Conservation (phyloP, 139 green algal species). For the Chlamydomonas applanata region DNA sequence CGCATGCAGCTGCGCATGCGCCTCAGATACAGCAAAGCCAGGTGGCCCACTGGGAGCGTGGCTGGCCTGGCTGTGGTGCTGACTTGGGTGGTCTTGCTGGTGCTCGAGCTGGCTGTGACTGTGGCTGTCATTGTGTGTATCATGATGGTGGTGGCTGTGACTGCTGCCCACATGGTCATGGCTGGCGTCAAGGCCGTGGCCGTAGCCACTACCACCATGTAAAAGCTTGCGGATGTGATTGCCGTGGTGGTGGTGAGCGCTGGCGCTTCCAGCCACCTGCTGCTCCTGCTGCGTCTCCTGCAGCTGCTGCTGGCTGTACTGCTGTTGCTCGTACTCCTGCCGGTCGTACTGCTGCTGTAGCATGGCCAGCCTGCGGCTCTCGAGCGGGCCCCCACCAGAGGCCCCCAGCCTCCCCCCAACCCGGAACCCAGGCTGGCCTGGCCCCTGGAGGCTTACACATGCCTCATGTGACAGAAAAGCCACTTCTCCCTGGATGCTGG, state of each 20-base stretch:
- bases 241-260: neutral
- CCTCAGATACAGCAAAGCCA: neutral
- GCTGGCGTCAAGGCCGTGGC: too few relatives aligned
- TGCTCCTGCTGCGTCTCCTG: neutral
- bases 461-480: constrained; percentile 46
- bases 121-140: neutral
- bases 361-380: too few relatives aligned
- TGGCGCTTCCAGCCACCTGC: constrained; percentile 1
- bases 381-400: neutral
- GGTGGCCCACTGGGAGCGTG: too few relatives aligned
- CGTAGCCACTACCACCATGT: neutral
- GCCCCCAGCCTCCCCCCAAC: neutral
- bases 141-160: neutral
- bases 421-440: neutral
- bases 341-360: too few relatives aligned
- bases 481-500: constrained; percentile 11
- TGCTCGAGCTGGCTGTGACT: neutral
- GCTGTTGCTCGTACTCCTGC: too few relatives aligned
- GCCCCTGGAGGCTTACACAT: neutral
- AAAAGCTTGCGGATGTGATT: neutral
- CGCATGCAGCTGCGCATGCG: constrained; percentile 10
- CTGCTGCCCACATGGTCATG: neutral
- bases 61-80: neutral
- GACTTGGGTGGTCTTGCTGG: neutral
- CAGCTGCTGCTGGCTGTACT: too few relatives aligned